Base-by-base conservation (phyloP, 2,329 filamentous ascomycete genomes). In the Rhynchosporium agropyri region DNA sequence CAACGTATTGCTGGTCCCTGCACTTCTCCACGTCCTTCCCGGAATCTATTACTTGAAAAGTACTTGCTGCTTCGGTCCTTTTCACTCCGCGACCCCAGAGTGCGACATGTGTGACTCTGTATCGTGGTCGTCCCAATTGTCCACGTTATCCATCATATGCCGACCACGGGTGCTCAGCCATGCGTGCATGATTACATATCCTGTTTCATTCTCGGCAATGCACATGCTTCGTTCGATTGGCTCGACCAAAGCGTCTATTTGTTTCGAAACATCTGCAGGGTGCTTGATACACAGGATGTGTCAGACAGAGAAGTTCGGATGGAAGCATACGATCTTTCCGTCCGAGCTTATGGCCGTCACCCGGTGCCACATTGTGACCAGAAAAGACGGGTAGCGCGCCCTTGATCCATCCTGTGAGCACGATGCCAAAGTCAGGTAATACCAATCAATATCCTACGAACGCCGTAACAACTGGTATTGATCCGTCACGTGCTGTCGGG, bases 291-390 rank as follows among this genome's bases (percentile, higher is more conserved):
- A 48, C 33, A 1, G 10, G 1, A 10, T 26, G 64, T 65, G 58
- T 61, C 62, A 61, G 62, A 58, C 15, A 58, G 31, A 40, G 58
- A 43, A 64, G 43, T 62, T 65, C 58, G 58, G 63, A 65, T 60
- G 63, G 53, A 61, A 51, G 51, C 45, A 58, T 36, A 9, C 4
- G 20, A 31, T 51, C 31, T 53, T 46, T 26, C 3, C n/a, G 42
- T 45, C 50, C 45, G 28, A 31, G 38, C 42, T 48, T 62, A 58
- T 48, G 36, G 31, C 13, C 29, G 28, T 26, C 40, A 20, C 54
- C n/a, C 33, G 13, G 20, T 42, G 29, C 10, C 20, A 56, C 29
- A 36, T 26, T 20, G 29, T 8, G n/a, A 53, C 36, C n/a, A 43
- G 51, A 28, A 42, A 2, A n/a, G 13, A 36, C n/a, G 20, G 13